Percentiles rank a stretch among this genome's conserved stretches.
Conservation (phyloP, 1,284 basidiomycete genomes). For the Golubevia pallescens region DNA sequence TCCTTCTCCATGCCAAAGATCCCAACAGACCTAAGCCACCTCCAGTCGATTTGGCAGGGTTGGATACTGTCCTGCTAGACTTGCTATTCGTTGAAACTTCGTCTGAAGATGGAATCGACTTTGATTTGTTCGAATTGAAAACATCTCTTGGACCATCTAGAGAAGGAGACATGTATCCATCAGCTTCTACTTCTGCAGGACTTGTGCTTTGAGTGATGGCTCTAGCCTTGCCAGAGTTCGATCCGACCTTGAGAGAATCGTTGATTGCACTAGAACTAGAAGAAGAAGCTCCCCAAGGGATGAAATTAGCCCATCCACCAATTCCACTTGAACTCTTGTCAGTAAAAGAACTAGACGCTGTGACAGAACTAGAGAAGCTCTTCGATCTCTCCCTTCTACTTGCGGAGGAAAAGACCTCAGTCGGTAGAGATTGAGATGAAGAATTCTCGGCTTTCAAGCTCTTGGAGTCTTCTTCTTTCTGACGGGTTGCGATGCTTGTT, state of each 20-base stretch:
- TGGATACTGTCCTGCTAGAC: background rate
- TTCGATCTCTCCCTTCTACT: slow-evolving; percentile 1
- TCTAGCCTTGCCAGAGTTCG: slow-evolving; percentile 7
- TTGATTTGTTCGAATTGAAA: background rate
- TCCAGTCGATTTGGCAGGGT: background rate
- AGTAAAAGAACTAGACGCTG: background rate
- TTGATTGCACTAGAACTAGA: slow-evolving; percentile 27
- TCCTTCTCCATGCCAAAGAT: slow-evolving; percentile 17
- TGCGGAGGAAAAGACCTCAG: slow-evolving; percentile 14
- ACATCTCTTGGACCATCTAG: background rate
- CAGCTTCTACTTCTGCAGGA: slow-evolving; percentile 12
- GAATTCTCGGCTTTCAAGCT: slow-evolving; percentile 7
- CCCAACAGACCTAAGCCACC: slow-evolving; percentile 13
- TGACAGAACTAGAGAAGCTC: background rate
- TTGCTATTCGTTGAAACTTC: slow-evolving; percentile 1
- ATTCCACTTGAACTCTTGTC: slow-evolving; percentile 10
- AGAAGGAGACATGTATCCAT: slow-evolving; percentile 13
- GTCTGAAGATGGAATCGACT: slow-evolving; percentile 7
- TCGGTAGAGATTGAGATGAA: slow-evolving; percentile 21
- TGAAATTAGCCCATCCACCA: slow-evolving; percentile 36
- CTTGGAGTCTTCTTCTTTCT: background rate
- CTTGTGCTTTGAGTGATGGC: slow-evolving; percentile 7
- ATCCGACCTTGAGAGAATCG: slow-evolving; percentile 28
- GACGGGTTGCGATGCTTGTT: slow-evolving; percentile 9
- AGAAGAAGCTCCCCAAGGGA: slow-evolving; percentile 28